These are phyloP conservation scores for Sherardia arvensis DNA, from an alignment of 257 asterid genomes.

Conservation along the genomic window DNA sequence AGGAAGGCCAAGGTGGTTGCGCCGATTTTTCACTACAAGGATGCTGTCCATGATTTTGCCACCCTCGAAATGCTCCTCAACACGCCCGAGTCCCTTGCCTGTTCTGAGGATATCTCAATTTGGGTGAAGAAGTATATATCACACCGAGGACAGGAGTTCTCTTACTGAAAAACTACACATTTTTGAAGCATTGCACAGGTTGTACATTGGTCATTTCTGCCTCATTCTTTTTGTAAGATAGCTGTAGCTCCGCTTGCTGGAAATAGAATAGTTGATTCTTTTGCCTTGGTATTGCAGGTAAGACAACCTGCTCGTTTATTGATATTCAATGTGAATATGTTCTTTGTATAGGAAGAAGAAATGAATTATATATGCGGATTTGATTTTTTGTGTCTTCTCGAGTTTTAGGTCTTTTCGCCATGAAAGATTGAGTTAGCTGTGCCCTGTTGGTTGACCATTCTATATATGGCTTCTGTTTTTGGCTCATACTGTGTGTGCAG, in stretches of 20 bases:
- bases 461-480: not conserved
- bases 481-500: conserved; percentile 3
- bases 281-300: conserved; percentile 4
- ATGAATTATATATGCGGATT: not conserved
- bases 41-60: conserved; percentile 75
- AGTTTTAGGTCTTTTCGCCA: not conserved
- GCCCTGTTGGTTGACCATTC: not conserved
- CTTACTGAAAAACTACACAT: conserved; percentile 27
- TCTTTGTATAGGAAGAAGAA: conserved; percentile 6
- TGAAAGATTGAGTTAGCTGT: not conserved
- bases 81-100: conserved; percentile 71
- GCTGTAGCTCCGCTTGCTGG: not conserved
- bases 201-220: not conserved
- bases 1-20: conserved; percentile 75
- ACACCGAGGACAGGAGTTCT: conserved; percentile 69
- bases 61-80: conserved; percentile 53
- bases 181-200: no score
- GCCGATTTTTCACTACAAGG: conserved; percentile 72
- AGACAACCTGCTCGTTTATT: not conserved
- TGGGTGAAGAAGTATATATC: conserved; percentile 86
- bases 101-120: conserved; percentile 70
- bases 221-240: conserved; percentile 7
- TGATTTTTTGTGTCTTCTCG: not conserved
- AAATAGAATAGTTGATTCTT: not conserved
- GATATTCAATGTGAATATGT: not conserved